Percentiles rank a stretch among this genome's conserved stretches.
These are phyloP conservation scores for Diplodia intermedia DNA, from an alignment of 2,329 filamentous ascomycete species.

Conservation along the genomic window DNA sequence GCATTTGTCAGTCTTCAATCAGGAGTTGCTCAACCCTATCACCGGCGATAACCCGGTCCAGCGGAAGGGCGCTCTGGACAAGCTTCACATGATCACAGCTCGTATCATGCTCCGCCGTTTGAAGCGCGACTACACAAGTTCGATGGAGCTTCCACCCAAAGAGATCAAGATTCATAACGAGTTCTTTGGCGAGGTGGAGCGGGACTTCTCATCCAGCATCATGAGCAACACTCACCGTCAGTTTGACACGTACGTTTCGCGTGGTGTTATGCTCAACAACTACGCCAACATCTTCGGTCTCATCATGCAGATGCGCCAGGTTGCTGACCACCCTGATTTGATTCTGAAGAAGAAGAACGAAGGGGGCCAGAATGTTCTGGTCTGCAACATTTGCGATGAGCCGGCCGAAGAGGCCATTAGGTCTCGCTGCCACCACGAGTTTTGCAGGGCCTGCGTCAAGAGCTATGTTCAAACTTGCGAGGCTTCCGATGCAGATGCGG, in stretches of 20 bases:
- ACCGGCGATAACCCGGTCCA: constrained; percentile 57
- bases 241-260: constrained; percentile 94
- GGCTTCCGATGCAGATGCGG: constrained; percentile 61
- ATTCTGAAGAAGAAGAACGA: constrained; percentile 87
- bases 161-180: constrained; percentile 91
- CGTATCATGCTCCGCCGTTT: constrained; percentile 94
- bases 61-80: constrained; percentile 75
- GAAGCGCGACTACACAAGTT: constrained; percentile 90
- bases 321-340: constrained; percentile 93
- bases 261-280: constrained; percentile 91
- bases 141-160: constrained; percentile 96
- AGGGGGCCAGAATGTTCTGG: constrained; percentile 85
- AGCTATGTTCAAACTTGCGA: constrained; percentile 81
- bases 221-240: constrained; percentile 89
- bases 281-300: constrained; percentile 99
- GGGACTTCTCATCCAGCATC: constrained; percentile 93
- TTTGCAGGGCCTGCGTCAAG: constrained; percentile 81
- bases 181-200: constrained; percentile 95
- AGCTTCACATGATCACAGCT: constrained; percentile 86
- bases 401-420: constrained; percentile 93
- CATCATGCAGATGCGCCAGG: constrained; percentile 99
- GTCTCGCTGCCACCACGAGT: constrained; percentile 91
- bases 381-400: constrained; percentile 96
- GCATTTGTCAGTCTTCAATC: constrained; percentile 86
- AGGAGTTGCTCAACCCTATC: constrained; percentile 86